Evolutionary conservation across 306 rosid genomes (phyloP), one percentile per base, ranked within the genome.

Genomic region (Pterocarpus santalinus): DNA sequence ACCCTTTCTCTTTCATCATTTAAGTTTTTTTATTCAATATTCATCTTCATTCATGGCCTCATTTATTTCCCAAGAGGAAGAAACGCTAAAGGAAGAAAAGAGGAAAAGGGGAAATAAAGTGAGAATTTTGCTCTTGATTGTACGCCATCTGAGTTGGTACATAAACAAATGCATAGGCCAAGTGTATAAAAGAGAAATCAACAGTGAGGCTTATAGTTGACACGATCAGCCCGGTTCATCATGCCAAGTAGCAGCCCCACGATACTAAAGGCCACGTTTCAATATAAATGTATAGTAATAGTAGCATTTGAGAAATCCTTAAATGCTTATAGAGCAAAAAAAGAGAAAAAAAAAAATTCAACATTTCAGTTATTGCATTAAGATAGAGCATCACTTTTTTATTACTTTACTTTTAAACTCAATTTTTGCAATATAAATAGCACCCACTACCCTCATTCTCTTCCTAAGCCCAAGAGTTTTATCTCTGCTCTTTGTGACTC

Each of bases 181-280:
- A 85, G 96, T 89, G 97, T 86, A 86, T 80, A 30, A 1, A 51
- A 89, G 85, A 90, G 87, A 83, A 73, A 56, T 60, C 28, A 82
- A 90, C 88, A 88, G 86, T 89, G 83, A 90, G 86, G 79, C 61
- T 80, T 16, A 13, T 65, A 32, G n/a, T 73, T 84, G 99, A 89
- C 99, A 93, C 99, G 99, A 88, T 76, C 72, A 83, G 43, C 82
- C 85, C 11, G 22, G 86, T 84, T 87, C 89, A 69, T 66, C 51
- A 47, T 84, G 99, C 91, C 99, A 93, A 85, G 97, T 95, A 90
- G 84, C 90, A 84, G 41, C 71, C 12, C 38, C 17, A 28, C 65
- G 82, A 56, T 87, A 69, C 69, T 76, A 7, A 34, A 3, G 34
- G 96, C 94, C 97, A 95, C 96, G 98, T 93, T 89, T 93, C 94